Evolutionary conservation across 495 filamentous ascomycete genomes (phyloP), one percentile per base, ranked within the genome.

Genomic region (Delitschia confertaspora): DNA sequence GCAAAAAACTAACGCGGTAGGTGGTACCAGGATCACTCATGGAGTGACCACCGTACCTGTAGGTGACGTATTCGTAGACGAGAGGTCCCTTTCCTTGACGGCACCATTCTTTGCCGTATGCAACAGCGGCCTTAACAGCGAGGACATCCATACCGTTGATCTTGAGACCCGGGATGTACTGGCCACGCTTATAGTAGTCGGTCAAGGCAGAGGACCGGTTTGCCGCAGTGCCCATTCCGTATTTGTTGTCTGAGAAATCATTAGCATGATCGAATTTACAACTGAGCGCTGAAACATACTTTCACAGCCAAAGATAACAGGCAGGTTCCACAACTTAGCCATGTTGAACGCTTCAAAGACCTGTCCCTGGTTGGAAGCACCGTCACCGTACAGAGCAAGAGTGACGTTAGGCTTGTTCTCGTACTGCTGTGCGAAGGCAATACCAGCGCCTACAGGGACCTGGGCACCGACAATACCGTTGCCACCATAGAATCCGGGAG

Each of bases 341-440:
- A 98, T 98, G 79, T 98, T 98, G 78, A 94, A 98, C 43, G 91
- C 87, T 75, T 98, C 91, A 61, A 98, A 98, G 47, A 98, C 93
- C 68, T 98, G 91, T 54, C 91, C 91, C 74, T 98, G 91, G 73
- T 98, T 98, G 69, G 79, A 80, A 46, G 91, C 91, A 70, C 91
- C 91, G 57, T 98, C 91, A 74, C 89, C 91, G 65, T 98, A 98
- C 38, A 98, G 74, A 42, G 86, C 76, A 51, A 98, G 75, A 42
- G 84, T 85, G 36, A 84, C 85, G 62, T 84, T 87, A 67, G 82
- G 75, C 68, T 80, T 77, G 56, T 74, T 76, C 64, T 76, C 80
- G 72, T 98, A 98, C 68, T 94, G 80, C 71, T 96, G 88, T 33
- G 91, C 93, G 56, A 98, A 98, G 51, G 86, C 91, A 42, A 98